phyloP scores from a whole-genome alignment of 306 rosid genomes.

The Acacia acuminata region DNA sequence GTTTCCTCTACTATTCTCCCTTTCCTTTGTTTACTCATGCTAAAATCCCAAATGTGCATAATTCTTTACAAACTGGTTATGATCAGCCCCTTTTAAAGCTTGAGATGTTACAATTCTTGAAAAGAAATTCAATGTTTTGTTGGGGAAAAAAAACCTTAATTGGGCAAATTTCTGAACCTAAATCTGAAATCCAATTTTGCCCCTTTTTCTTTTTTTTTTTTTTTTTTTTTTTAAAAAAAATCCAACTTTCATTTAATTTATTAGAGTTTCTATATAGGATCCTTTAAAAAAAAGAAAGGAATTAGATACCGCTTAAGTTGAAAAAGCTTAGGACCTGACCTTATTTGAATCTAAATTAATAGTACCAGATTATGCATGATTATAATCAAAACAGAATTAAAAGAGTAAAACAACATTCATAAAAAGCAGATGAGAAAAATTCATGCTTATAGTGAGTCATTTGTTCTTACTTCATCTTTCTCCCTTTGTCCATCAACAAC shows the following conservation, averaged over 20 bases:
- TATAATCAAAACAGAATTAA: not conserved
- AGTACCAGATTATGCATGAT: not conserved
- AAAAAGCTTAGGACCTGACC: not conserved
- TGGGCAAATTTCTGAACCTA: not conserved
- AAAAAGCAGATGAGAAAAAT: not conserved
- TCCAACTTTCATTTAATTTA: not conserved
- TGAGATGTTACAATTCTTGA: not conserved
- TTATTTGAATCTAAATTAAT: not conserved
- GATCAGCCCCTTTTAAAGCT: not conserved
- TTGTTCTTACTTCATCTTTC: conserved; percentile 35
- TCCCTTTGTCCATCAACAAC: conserved; percentile 20
- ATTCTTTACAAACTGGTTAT: not conserved
- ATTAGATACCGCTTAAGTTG: not conserved
- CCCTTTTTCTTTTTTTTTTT: no score
- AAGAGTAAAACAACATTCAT: not conserved
- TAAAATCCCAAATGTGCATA: no score
- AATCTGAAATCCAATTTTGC: not conserved
- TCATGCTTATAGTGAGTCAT: conserved; percentile 29
- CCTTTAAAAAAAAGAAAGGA: not conserved
- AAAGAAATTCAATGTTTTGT: no score
- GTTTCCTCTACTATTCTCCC: no score
- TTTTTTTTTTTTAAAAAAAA: no score
- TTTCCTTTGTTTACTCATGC: no score
- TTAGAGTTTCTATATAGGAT: not conserved
- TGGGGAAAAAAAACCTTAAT: not conserved